phyloP scores from a whole-genome alignment of 2,329 filamentous ascomycete species.

The Bipolaris sorokiniana region DNA sequence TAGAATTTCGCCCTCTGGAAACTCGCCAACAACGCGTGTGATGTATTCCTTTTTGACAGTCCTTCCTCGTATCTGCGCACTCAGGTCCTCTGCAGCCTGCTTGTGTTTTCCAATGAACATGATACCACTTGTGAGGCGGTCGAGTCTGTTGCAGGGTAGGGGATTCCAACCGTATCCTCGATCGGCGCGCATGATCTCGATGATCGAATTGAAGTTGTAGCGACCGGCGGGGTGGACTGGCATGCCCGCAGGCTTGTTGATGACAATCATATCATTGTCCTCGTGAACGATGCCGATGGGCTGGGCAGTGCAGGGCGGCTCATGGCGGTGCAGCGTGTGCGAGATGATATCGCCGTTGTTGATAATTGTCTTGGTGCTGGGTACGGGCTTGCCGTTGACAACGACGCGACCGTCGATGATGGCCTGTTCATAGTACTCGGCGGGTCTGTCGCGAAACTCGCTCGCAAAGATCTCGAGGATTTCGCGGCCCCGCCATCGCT shows the following conservation, averaged over 20 bases:
- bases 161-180: slow-evolving; percentile 64
- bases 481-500: slow-evolving; percentile 83
- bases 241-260: slow-evolving; percentile 94
- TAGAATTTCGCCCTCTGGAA: slow-evolving; percentile 87
- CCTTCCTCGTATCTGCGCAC: slow-evolving; percentile 75
- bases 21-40: slow-evolving; percentile 86
- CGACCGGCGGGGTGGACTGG: slow-evolving; percentile 94
- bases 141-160: slow-evolving; percentile 86
- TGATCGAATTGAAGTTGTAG: slow-evolving; percentile 93
- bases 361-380: slow-evolving; percentile 70
- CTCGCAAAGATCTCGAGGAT: slow-evolving; percentile 87
- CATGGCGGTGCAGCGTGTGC: slow-evolving; percentile 93
- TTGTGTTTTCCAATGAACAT: slow-evolving; percentile 96
- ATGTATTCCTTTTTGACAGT: slow-evolving; percentile 96
- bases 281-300: slow-evolving; percentile 86
- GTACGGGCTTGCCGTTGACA: slow-evolving; percentile 76
- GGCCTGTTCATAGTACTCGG: slow-evolving; percentile 82
- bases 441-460: slow-evolving; percentile 87
- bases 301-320: slow-evolving; percentile 85
- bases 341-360: slow-evolving; percentile 91
- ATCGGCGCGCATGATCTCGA: slow-evolving; percentile 90
- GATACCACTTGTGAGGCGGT: slow-evolving; percentile 90
- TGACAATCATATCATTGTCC: slow-evolving; percentile 90
- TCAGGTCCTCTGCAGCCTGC: slow-evolving; percentile 77
- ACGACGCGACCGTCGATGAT: slow-evolving; percentile 80